These are phyloP conservation scores for Aspergillus niger DNA, from an alignment of 2,329 filamentous ascomycete species.

Conservation along the genomic window DNA sequence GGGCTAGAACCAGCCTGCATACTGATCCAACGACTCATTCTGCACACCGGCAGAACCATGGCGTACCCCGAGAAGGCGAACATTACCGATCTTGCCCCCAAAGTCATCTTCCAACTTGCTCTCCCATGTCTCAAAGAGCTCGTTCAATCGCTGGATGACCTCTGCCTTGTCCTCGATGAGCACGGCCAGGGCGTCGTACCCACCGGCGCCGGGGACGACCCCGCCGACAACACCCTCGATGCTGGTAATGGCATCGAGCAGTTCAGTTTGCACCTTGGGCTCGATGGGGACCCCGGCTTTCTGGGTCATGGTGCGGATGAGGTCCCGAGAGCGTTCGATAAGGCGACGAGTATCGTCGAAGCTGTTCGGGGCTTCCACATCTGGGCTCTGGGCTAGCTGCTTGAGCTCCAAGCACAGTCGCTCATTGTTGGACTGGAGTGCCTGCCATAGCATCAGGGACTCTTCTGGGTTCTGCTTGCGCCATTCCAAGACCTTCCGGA, in stretches of 20 bases:
- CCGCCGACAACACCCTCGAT: conserved; percentile 84
- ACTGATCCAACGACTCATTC: conserved; percentile 43
- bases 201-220: conserved; percentile 90
- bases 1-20: conserved; percentile 36
- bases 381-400: conserved; percentile 48
- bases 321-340: conserved; percentile 54
- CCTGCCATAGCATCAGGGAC: conserved; percentile 69
- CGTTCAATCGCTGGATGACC: conserved; percentile 62
- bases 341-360: conserved; percentile 55
- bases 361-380: conserved; percentile 49
- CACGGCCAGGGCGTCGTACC: conserved; percentile 85
- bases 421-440: conserved; percentile 74
- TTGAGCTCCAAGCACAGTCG: conserved; percentile 66
- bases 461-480: conserved; percentile 63
- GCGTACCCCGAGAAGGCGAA: conserved; percentile 47
- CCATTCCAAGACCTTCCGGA: conserved; percentile 88
- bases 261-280: conserved; percentile 77
- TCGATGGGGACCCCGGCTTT: conserved; percentile 83
- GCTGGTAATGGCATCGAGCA: conserved; percentile 72
- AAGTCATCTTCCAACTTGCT: conserved; percentile 47
- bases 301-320: conserved; percentile 75
- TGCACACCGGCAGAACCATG: conserved; percentile 50
- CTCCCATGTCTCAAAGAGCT: conserved; percentile 68
- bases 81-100: conserved; percentile 48
- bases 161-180: conserved; percentile 72